Base-by-base conservation (phyloP, 768 basidiomycete genomes). In the Phylloporus sp. region DNA sequence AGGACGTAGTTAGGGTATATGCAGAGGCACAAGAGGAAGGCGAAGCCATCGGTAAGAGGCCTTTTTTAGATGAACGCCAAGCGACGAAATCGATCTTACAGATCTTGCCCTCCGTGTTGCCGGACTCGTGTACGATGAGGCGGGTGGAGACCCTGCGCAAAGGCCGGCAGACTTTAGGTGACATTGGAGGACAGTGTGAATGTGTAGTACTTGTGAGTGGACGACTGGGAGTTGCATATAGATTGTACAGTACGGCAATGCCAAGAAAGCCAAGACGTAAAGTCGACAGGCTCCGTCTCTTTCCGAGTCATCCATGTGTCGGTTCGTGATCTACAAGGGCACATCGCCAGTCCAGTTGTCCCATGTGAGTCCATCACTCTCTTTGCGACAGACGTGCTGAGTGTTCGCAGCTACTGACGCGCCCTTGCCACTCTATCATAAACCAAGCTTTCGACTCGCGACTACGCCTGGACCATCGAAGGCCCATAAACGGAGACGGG, bases 1-100 rank as follows among this genome's bases (percentile, higher is more conserved):
- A 99, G 66, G 94, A 99, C 60, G 94, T 95, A 21, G 96, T 99
- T 6, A 78, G 96, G 48, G 93, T 99, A 14, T 99, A 98, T 61
- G 96, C 94, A 1, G 96, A 99, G 65, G 95, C 96, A 1, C 74
- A 72, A 37, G 69, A 80, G 33, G 79, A 77, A 50, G 66, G 77
- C 13, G 83, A 86, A 56, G 90, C 87, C 17, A 91, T 94, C 64
- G 88, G 95, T 96, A 55, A 38, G 56, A 42, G 44, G 24, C 37
- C 40, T 28, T 28, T 27, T 32, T 24, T 42, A 27, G 33, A 31
- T 18, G 21, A 14, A 35, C 1, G 22, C 9, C 46, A 23, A 21
- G 44, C 22, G 23, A 49, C 45, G 46, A 54, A 46, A 20, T 41
- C 38, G 11, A 21, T 24, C 37, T n/a, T 37, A 23, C 42, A 92